Percentiles rank a stretch among this genome's conserved stretches.
Conservation (phyloP, 2,329 filamentous ascomycete genomes). For the Zymoseptoria crescenta region DNA sequence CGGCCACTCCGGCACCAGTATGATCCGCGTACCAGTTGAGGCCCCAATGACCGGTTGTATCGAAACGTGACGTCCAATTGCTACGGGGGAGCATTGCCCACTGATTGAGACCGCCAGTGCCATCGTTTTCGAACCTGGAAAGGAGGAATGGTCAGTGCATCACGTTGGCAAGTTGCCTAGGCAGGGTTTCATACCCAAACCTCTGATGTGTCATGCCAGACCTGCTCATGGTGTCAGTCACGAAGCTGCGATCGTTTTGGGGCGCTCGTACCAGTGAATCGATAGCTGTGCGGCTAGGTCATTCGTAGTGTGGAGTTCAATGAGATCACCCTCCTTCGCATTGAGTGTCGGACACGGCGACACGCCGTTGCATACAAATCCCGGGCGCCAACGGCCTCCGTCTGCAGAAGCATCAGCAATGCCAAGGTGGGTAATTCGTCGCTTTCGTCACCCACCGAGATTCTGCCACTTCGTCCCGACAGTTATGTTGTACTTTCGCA, state of each 20-base stretch:
- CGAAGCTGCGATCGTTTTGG: not conserved
- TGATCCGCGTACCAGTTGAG: slow-evolving; percentile 6
- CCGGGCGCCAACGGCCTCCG: slow-evolving; percentile 12
- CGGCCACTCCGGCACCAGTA: not conserved
- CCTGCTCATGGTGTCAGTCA: not conserved
- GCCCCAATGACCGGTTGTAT: slow-evolving; percentile 16
- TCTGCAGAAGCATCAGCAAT: slow-evolving; percentile 2
- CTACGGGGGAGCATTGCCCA: slow-evolving; percentile 14
- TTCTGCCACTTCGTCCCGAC: slow-evolving; percentile 13
- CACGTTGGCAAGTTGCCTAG: too few relatives aligned
- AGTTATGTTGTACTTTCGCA: slow-evolving; percentile 8
- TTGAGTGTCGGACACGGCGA: slow-evolving; percentile 12
- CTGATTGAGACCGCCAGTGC: slow-evolving; percentile 11
- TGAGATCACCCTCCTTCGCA: slow-evolving; percentile 12
- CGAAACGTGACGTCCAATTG: slow-evolving; percentile 13
- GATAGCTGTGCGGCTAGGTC: slow-evolving; percentile 3
- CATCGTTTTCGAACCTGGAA: slow-evolving; percentile 15
- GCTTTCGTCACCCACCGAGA: slow-evolving; percentile 1
- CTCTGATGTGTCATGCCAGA: not conserved
- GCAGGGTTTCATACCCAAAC: slow-evolving; percentile 2
- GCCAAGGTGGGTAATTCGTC: not conserved
- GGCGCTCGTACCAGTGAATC: slow-evolving; percentile 1
- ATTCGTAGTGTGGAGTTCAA: slow-evolving; percentile 14
- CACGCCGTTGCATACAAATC: slow-evolving; percentile 15
- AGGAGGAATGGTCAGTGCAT: slow-evolving; percentile 2